Evolutionary conservation across 371 early-diverging fungal genomes (phyloP).

Genomic region (Entomophthora muscae): DNA sequence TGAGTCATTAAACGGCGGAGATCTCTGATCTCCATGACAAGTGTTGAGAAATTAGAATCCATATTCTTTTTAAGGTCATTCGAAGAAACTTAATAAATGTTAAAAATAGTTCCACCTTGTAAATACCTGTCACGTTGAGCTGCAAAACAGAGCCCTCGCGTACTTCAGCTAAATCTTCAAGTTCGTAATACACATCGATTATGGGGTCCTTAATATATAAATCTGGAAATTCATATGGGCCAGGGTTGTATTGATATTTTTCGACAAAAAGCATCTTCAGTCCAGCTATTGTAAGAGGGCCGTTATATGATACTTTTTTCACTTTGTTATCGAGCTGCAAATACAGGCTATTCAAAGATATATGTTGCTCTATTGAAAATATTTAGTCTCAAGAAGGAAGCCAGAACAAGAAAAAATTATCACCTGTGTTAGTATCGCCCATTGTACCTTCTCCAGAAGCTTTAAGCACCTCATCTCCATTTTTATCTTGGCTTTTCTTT

Average conservation of each 20-base stretch:
- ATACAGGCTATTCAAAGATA: background rate
- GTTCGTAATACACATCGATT: conserved; percentile 39
- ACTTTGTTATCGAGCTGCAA: background rate
- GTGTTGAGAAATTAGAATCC: conserved; percentile 19
- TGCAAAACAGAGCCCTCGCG: conserved; percentile 35
- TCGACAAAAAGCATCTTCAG: conserved; percentile 7
- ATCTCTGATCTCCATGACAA: conserved; percentile 20
- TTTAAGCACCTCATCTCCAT: background rate
- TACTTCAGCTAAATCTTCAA: conserved; percentile 44
- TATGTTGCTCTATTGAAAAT: background rate
- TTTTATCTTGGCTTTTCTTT: background rate
- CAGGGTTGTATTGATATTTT: conserved; percentile 8
- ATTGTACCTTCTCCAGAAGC: too few species aligned
- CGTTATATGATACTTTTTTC: conserved; percentile 4
- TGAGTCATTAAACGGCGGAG: conserved; percentile 16
- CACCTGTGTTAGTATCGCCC: too few species aligned
- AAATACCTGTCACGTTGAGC: conserved; percentile 39
- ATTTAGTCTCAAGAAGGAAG: too few species aligned
- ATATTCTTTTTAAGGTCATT: conserved; percentile 12
- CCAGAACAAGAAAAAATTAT: too few species aligned
- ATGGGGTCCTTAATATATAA: conserved; percentile 47
- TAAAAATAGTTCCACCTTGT: background rate
- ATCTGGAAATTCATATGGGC: background rate
- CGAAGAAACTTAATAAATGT: conserved; percentile 4
- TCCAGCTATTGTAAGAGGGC: conserved; percentile 1